phyloP scores from a whole-genome alignment of 2,329 filamentous ascomycete species.

The Sporothrix pallida region DNA sequence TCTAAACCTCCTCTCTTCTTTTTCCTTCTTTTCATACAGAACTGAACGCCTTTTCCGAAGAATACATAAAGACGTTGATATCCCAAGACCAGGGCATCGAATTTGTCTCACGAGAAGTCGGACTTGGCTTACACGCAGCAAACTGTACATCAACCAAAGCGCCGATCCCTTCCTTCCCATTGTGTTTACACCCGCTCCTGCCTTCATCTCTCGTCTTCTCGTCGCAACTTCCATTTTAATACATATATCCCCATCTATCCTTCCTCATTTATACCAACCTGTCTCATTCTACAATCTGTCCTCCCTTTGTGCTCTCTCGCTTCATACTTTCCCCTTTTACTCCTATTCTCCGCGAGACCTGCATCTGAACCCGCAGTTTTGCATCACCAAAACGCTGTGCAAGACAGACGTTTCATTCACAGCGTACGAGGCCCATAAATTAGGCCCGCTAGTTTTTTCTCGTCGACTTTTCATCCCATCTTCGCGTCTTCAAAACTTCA shows the following conservation, averaged over 20 bases:
- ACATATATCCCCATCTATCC: not conserved
- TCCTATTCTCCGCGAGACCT: conserved; percentile 5
- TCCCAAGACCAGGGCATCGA: not conserved
- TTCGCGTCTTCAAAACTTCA: too few species aligned
- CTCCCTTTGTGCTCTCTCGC: not conserved
- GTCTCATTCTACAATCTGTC: not conserved
- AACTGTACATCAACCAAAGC: not conserved
- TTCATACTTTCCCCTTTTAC: not conserved
- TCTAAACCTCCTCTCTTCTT: not conserved
- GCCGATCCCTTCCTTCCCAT: not conserved
- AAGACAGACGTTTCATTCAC: conserved; percentile 2
- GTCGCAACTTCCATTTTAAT: not conserved
- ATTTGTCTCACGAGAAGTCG: not conserved
- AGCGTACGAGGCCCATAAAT: not conserved
- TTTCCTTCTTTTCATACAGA: not conserved
- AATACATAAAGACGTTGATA: conserved; percentile 9
- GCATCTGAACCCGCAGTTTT: not conserved
- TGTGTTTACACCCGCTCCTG: not conserved
- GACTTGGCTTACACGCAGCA: not conserved
- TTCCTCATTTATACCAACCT: not conserved
- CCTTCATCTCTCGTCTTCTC: not conserved
- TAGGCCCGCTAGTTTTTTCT: not conserved
- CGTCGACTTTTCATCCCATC: too few species aligned
- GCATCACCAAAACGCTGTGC: not conserved
- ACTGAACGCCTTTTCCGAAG: not conserved